Conservation (phyloP, 1,284 basidiomycete species). For the Taiwanofungus camphoratus region DNA sequence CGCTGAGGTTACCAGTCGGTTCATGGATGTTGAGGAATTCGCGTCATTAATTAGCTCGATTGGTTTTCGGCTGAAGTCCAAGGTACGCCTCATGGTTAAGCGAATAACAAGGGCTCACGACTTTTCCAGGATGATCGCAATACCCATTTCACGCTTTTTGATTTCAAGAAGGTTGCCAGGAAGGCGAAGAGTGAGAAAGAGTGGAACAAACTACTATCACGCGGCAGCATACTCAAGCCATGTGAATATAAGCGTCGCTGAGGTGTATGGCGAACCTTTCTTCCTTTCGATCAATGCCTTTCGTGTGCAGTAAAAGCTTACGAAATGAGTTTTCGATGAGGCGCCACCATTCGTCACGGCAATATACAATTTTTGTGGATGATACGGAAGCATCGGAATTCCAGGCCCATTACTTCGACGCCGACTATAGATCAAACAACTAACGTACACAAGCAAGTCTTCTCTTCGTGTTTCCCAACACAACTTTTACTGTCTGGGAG, state of each 20-base stretch:
- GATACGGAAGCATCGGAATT: not conserved
- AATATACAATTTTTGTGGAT: not conserved
- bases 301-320: not conserved
- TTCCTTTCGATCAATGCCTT: no score
- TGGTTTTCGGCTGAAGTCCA: constrained; percentile 75
- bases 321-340: not conserved
- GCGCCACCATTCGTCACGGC: no score
- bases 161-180: constrained; percentile 66
- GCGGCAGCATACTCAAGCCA: constrained; percentile 73
- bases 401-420: not conserved
- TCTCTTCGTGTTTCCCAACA: not conserved
- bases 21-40: constrained; percentile 75
- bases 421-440: no score
- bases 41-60: constrained; percentile 62
- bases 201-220: constrained; percentile 56
- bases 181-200: constrained; percentile 48
- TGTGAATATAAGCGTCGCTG: constrained; percentile 97
- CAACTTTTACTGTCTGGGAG: constrained; percentile 7
- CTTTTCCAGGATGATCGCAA: constrained; percentile 68
- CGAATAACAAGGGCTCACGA: constrained; percentile 3
- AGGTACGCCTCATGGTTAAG: constrained; percentile 41
- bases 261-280: constrained; percentile 17
- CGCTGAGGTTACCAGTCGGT: constrained; percentile 93
- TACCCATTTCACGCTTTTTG: constrained; percentile 86
- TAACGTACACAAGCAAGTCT: not conserved